These are phyloP conservation scores for Lolium multiflorum DNA, from an alignment of 176 grass and related monocot species.

Conservation along the genomic window DNA sequence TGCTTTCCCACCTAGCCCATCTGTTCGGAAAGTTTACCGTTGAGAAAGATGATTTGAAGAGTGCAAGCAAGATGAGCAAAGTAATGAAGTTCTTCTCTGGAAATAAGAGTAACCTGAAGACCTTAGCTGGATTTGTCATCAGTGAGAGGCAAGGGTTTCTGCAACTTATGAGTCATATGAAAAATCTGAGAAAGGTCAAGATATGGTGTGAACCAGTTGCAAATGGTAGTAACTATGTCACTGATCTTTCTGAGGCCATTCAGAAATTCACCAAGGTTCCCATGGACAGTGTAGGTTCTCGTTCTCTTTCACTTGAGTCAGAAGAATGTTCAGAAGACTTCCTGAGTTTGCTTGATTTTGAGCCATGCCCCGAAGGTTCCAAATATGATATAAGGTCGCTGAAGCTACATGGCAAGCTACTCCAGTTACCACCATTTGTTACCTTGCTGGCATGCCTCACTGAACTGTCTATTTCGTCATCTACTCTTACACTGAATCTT, in stretches of 20 bases:
- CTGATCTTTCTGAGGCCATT: conserved; percentile 38
- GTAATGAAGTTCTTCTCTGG: neutral
- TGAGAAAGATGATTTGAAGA: neutral
- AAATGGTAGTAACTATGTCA: neutral
- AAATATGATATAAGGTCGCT: too few relatives aligned
- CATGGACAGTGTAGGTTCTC: too few relatives aligned
- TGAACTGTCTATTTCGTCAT: conserved; percentile 51
- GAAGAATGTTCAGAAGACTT: too few relatives aligned
- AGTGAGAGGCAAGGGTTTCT: neutral
- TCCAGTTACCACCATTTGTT: too few relatives aligned
- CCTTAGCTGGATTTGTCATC: conserved; percentile 31
- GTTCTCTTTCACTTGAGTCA: too few relatives aligned
- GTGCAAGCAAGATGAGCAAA: neutral
- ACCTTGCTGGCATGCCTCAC: too few relatives aligned
- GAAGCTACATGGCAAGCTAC: too few relatives aligned
- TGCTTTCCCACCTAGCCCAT: conserved; percentile 23
- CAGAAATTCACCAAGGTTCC: conserved; percentile 41
- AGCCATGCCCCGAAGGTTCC: too few relatives aligned
- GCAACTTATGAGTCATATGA: conserved; percentile 17
- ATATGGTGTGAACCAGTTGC: conserved; percentile 32
- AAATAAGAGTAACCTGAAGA: conserved; percentile 34
- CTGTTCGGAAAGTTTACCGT: conserved; percentile 36
- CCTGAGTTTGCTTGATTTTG: too few relatives aligned
- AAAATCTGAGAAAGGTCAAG: conserved; percentile 38
- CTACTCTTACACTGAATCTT: conserved; percentile 14